Evolutionary conservation across 2,329 filamentous ascomycete genomes (phyloP).

Genomic region (Verruconis gallopava): DNA sequence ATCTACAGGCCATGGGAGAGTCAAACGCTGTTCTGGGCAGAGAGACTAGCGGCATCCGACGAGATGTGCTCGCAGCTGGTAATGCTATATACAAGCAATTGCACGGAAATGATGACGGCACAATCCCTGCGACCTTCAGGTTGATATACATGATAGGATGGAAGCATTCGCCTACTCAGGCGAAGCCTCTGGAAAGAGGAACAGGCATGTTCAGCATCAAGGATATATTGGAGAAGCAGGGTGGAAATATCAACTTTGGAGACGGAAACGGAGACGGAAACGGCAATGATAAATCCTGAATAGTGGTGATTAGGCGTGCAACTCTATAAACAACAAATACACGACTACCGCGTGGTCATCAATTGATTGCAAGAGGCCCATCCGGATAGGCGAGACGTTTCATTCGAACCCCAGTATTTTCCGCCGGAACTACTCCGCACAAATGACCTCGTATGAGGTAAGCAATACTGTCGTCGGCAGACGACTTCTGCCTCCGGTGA

Average conservation of each 20-base stretch:
- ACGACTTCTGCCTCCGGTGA: no score
- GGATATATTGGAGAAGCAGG: constrained; percentile 49
- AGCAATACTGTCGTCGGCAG: no score
- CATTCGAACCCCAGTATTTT: no score
- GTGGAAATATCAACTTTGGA: constrained; percentile 3
- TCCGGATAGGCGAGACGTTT: no score
- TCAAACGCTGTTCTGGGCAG: constrained; percentile 77
- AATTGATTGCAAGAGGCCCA: no score
- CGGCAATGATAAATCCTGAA: neutral
- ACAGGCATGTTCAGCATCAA: constrained; percentile 81
- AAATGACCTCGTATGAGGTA: no score
- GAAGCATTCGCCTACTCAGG: constrained; percentile 72
- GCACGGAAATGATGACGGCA: constrained; percentile 60
- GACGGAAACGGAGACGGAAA: constrained; percentile 3
- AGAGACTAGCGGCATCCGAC: constrained; percentile 60
- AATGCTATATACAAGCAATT: constrained; percentile 81
- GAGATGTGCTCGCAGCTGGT: constrained; percentile 75
- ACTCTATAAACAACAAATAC: no score
- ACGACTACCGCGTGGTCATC: no score
- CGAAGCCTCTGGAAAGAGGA: constrained; percentile 67
- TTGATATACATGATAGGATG: constrained; percentile 99
- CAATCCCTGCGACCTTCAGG: constrained; percentile 74
- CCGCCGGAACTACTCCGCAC: no score
- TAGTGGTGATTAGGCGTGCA: no score
- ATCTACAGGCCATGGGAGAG: constrained; percentile 94